phyloP scores from a whole-genome alignment of 176 grass and related monocot genomes.

The Poa pratensis region DNA sequence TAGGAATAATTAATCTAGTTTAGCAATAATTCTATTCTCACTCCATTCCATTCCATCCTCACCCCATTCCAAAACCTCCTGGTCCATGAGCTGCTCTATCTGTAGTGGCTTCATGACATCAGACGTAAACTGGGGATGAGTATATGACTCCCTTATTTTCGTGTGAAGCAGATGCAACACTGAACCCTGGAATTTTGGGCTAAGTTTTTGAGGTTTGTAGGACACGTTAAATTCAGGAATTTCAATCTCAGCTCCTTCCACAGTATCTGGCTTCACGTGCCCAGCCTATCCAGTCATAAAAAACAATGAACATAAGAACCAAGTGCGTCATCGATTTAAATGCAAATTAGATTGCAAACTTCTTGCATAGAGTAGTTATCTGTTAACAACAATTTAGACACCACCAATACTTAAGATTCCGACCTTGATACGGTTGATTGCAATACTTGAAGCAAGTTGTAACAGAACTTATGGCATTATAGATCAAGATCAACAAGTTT shows the following conservation, averaged over 20 bases:
- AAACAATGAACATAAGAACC: conserved; percentile 22
- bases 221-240: conserved; percentile 98
- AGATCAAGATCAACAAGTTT: no score
- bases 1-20: no score
- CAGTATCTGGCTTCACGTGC: conserved; percentile 65
- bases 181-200: conserved; percentile 66
- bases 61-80: no score
- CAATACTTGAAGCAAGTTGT: background rate
- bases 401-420: background rate
- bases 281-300: conserved; percentile 62
- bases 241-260: conserved; percentile 71
- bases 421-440: no score
- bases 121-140: conserved; percentile 76
- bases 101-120: conserved; percentile 97
- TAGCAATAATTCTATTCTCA: no score
- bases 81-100: conserved; percentile 94
- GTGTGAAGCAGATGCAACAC: conserved; percentile 84
- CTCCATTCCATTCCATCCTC: no score
- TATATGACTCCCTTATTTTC: conserved; percentile 83
- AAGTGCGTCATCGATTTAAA: no score
- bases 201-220: conserved; percentile 91
- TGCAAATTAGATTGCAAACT: background rate
- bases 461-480: background rate
- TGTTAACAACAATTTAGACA: background rate
- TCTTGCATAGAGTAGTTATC: background rate